Base-by-base conservation (phyloP, 805 yeast genomes). In the Wickerhamomyces silvicola region DNA sequence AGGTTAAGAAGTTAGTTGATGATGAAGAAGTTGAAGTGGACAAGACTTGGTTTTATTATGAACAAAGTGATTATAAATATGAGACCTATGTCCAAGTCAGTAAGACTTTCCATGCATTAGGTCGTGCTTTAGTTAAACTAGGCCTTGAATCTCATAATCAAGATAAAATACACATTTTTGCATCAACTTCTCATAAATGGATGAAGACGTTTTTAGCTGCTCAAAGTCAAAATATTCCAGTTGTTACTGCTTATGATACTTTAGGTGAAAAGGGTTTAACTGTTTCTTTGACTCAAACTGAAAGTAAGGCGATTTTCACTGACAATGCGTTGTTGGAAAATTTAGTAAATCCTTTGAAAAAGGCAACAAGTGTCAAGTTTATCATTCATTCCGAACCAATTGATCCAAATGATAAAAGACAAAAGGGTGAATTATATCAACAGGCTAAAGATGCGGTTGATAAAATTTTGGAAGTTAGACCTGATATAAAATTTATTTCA, bases 191-290 rank as follows among this genome's bases (percentile, higher is more conserved):
- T 11, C 80, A 75, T 35, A 76, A 75, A 52, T 90, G 97, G 97
- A 74, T 90, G 85, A 82, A 84, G 62, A 72, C 84, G 20, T 90
- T 77, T 43, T 57, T 85, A 37, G 95, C 88, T 11, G 70, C 85
- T 32, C 74, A 75, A 47, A 66, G 87, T 32, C 96, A 86, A 59
- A 62, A 72, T 30, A 79, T 92, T 38, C 83, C 97, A 16, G 71
- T 82, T 36, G 97, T 87, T 24, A 92, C 98, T 11, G 97, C 98
- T 23, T 92, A 92, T 59, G 97, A 88, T 58, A 86, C 96, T 26
- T 68, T 88, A 44, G 97, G 97, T 36, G 94, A 86, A 59, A 70
- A 71, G 22, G 95, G 95, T 16, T 70, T 88, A 52, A 81, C 80
- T 36, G 94, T 82, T 60, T 87, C 97, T 3, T 68, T 92, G 52